Percentiles rank a stretch among this genome's conserved stretches.
Evolutionary conservation across 495 filamentous ascomycete genomes (phyloP).

Genomic region (Ascodesmis nigricans): DNA sequence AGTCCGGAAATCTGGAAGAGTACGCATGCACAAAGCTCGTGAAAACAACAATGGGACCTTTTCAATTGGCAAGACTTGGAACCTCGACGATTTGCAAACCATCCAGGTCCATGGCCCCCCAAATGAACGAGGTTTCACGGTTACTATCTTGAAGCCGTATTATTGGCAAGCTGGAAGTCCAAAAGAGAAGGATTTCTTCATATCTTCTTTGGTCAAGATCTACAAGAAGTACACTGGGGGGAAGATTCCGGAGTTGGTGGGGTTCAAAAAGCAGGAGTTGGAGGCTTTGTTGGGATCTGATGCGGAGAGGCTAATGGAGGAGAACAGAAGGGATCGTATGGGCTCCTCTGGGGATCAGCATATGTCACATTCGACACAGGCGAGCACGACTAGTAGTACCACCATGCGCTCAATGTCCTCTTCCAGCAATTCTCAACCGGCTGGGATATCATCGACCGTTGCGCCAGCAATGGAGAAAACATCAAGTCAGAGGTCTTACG

Average conservation of each 20-base stretch:
- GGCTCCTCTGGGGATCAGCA: conserved; percentile 23
- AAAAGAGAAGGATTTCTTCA: conserved; percentile 97
- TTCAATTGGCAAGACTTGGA: conserved; percentile 96
- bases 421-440: no score
- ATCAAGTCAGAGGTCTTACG: no score
- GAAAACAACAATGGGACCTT: conserved; percentile 86
- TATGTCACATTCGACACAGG: conserved; percentile 8
- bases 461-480: no score
- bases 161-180: conserved; percentile 83
- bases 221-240: conserved; percentile 90
- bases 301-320: conserved; percentile 4
- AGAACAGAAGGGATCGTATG: conserved; percentile 20
- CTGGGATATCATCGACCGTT: no score
- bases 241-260: conserved; percentile 50
- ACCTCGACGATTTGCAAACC: conserved; percentile 58
- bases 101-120: conserved; percentile 56
- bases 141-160: conserved; percentile 79
- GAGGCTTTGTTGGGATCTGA: conserved; percentile 40
- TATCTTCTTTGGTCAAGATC: conserved; percentile 82
- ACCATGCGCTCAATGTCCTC: not conserved
- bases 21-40: conserved; percentile 87
- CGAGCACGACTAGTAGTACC: not conserved
- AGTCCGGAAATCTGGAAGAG: conserved; percentile 73
- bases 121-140: conserved; percentile 59
- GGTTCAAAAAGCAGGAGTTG: conserved; percentile 60